Conservation (phyloP, 2,329 filamentous ascomycete species). For the Sclerotinia glacialis region DNA sequence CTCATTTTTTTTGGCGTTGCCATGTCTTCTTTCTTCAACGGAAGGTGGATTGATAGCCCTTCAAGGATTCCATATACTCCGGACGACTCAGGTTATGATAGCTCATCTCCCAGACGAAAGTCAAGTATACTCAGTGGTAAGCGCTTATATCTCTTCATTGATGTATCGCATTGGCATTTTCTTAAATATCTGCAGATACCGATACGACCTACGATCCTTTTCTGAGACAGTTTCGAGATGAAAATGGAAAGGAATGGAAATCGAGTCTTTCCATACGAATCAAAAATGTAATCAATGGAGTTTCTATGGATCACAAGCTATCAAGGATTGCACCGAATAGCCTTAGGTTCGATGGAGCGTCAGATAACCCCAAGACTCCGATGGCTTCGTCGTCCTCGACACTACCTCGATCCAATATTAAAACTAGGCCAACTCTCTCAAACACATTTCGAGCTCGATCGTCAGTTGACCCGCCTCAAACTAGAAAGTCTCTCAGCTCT, state of each 20-base stretch:
- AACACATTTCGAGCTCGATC: constrained; percentile 4
- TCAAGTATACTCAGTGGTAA: constrained; percentile 18
- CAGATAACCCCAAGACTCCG: constrained; percentile 11
- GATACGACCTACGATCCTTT: not conserved
- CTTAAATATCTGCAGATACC: constrained; percentile 1
- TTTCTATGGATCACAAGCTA: constrained; percentile 6
- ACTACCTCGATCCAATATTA: constrained; percentile 26
- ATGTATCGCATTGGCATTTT: not conserved
- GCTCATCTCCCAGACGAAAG: constrained; percentile 16
- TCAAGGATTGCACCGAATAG: constrained; percentile 5
- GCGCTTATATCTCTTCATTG: not conserved
- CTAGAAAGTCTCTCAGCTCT: constrained; percentile 27
- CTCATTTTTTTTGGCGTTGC: constrained; percentile 27
- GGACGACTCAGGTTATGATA: constrained; percentile 26
- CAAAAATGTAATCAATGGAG: constrained; percentile 12
- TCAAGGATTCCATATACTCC: not conserved
- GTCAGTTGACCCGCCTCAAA: constrained; percentile 24
- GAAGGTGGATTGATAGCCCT: constrained; percentile 4
- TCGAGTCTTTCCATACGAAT: constrained; percentile 12
- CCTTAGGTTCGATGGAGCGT: constrained; percentile 19
- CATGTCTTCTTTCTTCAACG: constrained; percentile 23
- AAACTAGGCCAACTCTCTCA: constrained; percentile 16
- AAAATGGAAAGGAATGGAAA: constrained; percentile 11
- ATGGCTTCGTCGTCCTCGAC: constrained; percentile 22
- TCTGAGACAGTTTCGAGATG: not conserved